phyloP scores from a whole-genome alignment of 176 grass and related monocot genomes.

The sorghum (Sorghum bicolor) region DNA sequence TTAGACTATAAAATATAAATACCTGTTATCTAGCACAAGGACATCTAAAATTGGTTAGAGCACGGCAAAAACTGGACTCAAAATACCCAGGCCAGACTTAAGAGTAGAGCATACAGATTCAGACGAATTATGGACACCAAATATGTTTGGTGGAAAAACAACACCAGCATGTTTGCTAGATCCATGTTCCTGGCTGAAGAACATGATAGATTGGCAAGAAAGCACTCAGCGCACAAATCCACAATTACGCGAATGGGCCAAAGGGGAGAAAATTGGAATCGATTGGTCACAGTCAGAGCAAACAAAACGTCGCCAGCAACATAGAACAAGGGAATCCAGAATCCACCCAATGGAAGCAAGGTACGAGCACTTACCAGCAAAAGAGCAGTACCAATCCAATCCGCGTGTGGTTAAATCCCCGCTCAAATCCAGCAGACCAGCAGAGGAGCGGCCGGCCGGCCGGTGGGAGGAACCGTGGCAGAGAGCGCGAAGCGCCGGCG shows the following conservation, averaged over 20 bases:
- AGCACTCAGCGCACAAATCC: neutral
- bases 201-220: neutral
- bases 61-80: neutral
- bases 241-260: neutral
- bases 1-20: neutral
- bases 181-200: neutral
- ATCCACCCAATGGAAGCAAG: neutral
- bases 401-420: neutral
- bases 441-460: neutral
- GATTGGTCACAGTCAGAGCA: neutral
- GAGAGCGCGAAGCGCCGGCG: no score
- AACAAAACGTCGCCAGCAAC: neutral
- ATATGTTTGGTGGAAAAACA: no score
- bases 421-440: neutral
- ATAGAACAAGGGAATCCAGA: neutral
- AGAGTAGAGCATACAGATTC: neutral
- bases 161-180: neutral
- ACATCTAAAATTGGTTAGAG: neutral
- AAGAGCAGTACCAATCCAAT: neutral
- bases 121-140: neutral
- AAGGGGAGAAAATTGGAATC: neutral
- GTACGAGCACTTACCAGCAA: neutral
- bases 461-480: neutral
- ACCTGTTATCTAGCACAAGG: neutral
- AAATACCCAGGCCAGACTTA: neutral